Conservation (phyloP, 1,284 basidiomycete species). For the Trichosporon sp. region DNA sequence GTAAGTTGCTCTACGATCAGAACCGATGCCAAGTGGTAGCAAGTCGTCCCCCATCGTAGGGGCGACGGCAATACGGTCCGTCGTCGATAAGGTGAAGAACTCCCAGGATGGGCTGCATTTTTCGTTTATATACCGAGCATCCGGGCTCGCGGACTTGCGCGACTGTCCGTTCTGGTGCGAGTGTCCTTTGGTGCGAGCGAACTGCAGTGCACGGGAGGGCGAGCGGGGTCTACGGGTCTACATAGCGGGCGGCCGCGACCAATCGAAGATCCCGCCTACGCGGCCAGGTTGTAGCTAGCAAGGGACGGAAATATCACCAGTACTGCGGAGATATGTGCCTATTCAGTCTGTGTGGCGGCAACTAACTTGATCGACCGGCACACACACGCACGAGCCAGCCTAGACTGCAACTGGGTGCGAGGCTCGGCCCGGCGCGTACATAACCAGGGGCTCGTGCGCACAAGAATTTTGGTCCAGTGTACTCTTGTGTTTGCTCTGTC, state of each 20-base stretch:
- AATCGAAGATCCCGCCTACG: neutral
- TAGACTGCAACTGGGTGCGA: neutral
- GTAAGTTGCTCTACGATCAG: conserved; percentile 30
- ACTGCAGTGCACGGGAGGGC: neutral
- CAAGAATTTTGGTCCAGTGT: neutral
- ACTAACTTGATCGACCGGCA: neutral
- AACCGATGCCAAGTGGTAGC: conserved; percentile 21
- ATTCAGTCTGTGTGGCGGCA: conserved; percentile 1
- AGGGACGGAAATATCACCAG: conserved; percentile 2
- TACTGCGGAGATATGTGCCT: neutral
- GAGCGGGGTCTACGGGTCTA: neutral
- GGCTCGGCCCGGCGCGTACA: neutral
- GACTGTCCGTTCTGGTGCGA: neutral
- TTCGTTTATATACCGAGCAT: neutral
- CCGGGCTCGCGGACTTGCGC: neutral
- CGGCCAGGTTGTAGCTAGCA: no score
- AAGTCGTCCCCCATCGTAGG: conserved; percentile 16
- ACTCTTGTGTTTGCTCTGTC: neutral
- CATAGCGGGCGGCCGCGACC: no score
- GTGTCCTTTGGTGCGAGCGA: neutral
- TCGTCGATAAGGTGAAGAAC: conserved; percentile 21
- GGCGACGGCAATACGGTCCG: conserved; percentile 22
- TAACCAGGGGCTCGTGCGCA: neutral
- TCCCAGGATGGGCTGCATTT: neutral
- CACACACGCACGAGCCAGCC: no score